These are phyloP conservation scores for Eimeria praecox DNA, from an alignment of 169 alveolate genomes.

Conservation along the genomic window DNA sequence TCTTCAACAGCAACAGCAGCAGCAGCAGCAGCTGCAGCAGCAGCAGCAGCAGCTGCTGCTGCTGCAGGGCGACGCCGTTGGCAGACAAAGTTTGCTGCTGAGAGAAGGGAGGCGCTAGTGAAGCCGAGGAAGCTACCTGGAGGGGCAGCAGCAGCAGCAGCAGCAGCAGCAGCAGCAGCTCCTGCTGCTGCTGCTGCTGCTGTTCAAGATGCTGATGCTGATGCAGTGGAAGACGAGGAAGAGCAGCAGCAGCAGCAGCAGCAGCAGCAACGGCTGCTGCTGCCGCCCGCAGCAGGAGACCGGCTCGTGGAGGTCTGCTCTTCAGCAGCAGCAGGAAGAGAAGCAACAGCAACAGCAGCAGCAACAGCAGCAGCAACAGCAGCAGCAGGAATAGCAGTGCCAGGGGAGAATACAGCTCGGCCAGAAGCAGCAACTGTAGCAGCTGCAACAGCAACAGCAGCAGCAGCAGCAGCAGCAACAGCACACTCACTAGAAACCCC, in stretches of 20 bases:
- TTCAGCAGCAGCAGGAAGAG: background rate
- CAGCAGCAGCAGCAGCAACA: background rate
- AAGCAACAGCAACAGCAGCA: background rate
- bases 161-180: too few relatives aligned
- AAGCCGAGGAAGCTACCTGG: too few relatives aligned
- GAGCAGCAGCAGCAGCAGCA: background rate
- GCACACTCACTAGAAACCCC: background rate
- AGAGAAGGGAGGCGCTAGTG: too few relatives aligned
- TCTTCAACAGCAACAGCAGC: background rate
- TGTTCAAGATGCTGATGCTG: background rate
- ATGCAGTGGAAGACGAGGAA: background rate
- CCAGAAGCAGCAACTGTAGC: too few relatives aligned
- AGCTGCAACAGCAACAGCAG: background rate
- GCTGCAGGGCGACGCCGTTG: background rate
- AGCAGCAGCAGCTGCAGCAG: constrained; percentile 19
- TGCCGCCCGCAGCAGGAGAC: background rate
- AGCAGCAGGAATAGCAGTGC: background rate
- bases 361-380: background rate
- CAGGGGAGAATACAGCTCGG: too few relatives aligned
- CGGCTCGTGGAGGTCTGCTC: background rate
- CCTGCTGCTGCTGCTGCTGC: background rate
- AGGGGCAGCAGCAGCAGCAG: too few relatives aligned
- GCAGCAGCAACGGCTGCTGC: background rate
- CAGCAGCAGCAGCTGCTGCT: constrained; percentile 13
- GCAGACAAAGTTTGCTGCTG: too few relatives aligned